Base-by-base conservation (phyloP, 192 early-diverging fungal species). In the Oehlia diaphana region DNA sequence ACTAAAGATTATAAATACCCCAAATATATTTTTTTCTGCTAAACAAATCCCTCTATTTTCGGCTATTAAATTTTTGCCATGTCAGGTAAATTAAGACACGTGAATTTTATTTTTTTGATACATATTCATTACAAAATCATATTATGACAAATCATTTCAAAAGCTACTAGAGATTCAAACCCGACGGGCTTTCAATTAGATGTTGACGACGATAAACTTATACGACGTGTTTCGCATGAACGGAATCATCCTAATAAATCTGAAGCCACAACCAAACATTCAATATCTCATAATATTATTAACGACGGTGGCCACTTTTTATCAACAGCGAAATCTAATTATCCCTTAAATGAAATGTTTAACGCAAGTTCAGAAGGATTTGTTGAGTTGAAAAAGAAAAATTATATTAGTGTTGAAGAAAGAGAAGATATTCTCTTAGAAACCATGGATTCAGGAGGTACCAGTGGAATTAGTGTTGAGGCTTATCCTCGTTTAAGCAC, bases 401-500 rank as follows among this genome's bases (percentile, higher is more conserved):
- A 49, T 21, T 64, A 63, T 14, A 62, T 42, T 9, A 58, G 69
- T 26, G 67, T 70, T 31, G 65, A 68, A 4, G 66, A 78, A 5
- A 14, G 10, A n/a, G 74, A 80, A 62, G 84, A 83, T 77, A 69
- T 80, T 69, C 19, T 35, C 3, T 42, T 77, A 50, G 49, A 80
- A 21, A 69, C 78, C 61, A 47, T 42, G 9, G n/a, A 66, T 13
- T 35, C 26, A 5, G 26, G 13, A 9, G 9, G 23, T 31, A 62
- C 37, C 44, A 49, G 64, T 37, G 49, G 44, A 63, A 33, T 37
- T 66, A 58, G 50, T 21, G 21, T 69, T 49, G 37, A 73, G 44
- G n/a, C 79, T 78, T 76, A 62, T 37, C 74, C 53, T 21, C 31
- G 62, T 39, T 64, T 76, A 14, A 79, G 26, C 33, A 71, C 19